Evolutionary conservation across 352 stramenopile genomes (phyloP).

Genomic region (Phytopythium oedochilum): DNA sequence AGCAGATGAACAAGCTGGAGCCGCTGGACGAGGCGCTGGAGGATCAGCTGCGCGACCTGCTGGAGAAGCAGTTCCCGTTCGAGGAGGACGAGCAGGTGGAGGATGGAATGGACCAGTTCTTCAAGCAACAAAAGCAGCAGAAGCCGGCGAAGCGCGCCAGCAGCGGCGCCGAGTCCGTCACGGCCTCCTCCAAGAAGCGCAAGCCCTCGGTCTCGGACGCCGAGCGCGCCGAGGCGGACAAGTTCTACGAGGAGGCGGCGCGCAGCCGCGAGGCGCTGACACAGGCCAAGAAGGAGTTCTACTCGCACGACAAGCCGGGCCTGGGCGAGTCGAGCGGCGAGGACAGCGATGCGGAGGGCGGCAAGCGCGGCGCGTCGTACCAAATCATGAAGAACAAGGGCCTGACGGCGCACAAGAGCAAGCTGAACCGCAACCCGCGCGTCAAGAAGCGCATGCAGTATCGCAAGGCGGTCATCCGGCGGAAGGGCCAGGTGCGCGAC

Average conservation of each 20-base stretch:
- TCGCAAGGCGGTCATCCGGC: slow-evolving; percentile 95
- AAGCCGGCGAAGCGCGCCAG: slow-evolving; percentile 25
- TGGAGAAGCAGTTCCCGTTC: slow-evolving; percentile 58
- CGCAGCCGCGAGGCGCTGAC: slow-evolving; percentile 44
- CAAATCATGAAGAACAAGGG: slow-evolving; percentile 98
- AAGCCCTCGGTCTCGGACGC: slow-evolving; percentile 36
- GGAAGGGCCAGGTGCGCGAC: slow-evolving; percentile 97
- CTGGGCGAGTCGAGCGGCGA: slow-evolving; percentile 41
- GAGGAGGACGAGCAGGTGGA: slow-evolving; percentile 29
- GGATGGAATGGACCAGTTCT: slow-evolving; percentile 74
- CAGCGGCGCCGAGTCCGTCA: background rate
- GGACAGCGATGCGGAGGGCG: slow-evolving; percentile 71
- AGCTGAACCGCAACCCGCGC: slow-evolving; percentile 98
- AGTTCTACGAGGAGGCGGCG: slow-evolving; percentile 72
- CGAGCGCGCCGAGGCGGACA: slow-evolving; percentile 51
- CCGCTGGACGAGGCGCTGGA: slow-evolving; percentile 51
- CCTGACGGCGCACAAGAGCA: slow-evolving; percentile 97
- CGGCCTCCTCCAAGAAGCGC: slow-evolving; percentile 30
- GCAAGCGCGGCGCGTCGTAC: slow-evolving; percentile 90
- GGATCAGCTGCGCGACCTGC: slow-evolving; percentile 53
- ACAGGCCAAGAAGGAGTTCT: slow-evolving; percentile 74
- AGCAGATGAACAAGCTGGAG: slow-evolving; percentile 65
- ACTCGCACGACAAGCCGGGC: slow-evolving; percentile 60
- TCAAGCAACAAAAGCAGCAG: slow-evolving; percentile 20
- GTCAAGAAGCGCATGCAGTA: slow-evolving; percentile 99